These are phyloP conservation scores for Aulographum hederae DNA, from an alignment of 2,329 filamentous ascomycete genomes.

Conservation along the genomic window DNA sequence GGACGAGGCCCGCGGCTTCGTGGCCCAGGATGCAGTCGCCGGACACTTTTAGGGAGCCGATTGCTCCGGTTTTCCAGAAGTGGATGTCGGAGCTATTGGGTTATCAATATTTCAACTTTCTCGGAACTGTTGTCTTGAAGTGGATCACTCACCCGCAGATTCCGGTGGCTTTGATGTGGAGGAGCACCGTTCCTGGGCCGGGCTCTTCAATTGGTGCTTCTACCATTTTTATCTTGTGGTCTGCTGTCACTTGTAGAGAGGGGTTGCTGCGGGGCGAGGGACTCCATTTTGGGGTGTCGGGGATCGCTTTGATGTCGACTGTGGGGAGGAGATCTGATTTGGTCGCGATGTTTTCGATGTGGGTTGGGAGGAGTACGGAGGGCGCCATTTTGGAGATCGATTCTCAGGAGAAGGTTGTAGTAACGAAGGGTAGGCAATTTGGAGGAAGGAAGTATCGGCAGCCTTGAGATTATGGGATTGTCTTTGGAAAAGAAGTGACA, in stretches of 20 bases:
- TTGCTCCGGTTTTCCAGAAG: conserved; percentile 47
- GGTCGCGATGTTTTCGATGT: too few species aligned
- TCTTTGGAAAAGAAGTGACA: too few species aligned
- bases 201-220: conserved; percentile 39
- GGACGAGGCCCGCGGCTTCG: conserved; percentile 42
- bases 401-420: too few species aligned
- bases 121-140: neutral
- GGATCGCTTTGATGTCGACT: too few species aligned
- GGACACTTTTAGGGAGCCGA: conserved; percentile 43
- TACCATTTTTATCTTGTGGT: conserved; percentile 37
- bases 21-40: conserved; percentile 48
- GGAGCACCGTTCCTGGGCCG: conserved; percentile 32
- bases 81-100: conserved; percentile 38
- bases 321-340: too few species aligned
- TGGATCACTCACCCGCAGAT: conserved; percentile 37
- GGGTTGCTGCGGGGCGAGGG: conserved; percentile 24
- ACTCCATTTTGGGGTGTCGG: too few species aligned
- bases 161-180: conserved; percentile 45
- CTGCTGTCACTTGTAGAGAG: conserved; percentile 39
- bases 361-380: too few species aligned
- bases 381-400: too few species aligned
- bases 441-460: too few species aligned
- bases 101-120: too few species aligned
- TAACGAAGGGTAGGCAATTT: too few species aligned
- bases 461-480: too few species aligned